phyloP scores from a whole-genome alignment of 2,329 filamentous ascomycete genomes.

The Neofusicoccum ribis region DNA sequence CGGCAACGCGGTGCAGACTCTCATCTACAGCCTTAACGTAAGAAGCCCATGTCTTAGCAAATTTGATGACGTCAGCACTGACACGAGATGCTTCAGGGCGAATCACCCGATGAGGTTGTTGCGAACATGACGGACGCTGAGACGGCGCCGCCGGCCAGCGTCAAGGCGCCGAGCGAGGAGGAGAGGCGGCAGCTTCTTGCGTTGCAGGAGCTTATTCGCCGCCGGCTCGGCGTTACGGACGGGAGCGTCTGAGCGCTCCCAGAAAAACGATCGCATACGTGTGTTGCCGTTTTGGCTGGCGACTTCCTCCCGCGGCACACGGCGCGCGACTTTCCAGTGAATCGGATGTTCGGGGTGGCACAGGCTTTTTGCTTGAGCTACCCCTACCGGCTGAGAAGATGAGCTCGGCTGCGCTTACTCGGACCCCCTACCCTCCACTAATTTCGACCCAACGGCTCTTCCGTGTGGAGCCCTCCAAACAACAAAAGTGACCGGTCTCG shows the following conservation, averaged over 20 bases:
- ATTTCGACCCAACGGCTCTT: conserved; percentile 10
- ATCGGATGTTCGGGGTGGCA: conserved; percentile 9
- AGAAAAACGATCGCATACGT: conserved; percentile 9
- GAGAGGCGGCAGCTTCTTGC: conserved; percentile 20
- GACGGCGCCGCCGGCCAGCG: neutral
- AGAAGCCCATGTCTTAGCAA: conserved; percentile 38
- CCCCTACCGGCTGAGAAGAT: neutral
- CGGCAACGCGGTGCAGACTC: conserved; percentile 46
- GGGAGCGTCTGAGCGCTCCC: conserved; percentile 11
- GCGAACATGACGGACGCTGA: conserved; percentile 8
- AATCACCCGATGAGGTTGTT: conserved; percentile 39
- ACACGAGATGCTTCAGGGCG: conserved; percentile 39
- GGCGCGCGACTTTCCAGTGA: neutral
- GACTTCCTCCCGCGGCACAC: neutral
- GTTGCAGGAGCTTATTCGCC: conserved; percentile 20
- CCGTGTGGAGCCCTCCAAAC: neutral
- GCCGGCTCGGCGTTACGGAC: conserved; percentile 15
- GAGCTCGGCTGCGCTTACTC: conserved; percentile 12
- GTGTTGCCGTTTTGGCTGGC: neutral
- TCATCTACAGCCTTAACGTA: conserved; percentile 65
- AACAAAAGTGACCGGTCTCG: neutral
- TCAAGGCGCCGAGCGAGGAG: conserved; percentile 8
- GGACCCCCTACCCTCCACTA: conserved; percentile 1
- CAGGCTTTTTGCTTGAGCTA: conserved; percentile 6
- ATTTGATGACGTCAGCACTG: conserved; percentile 36